Base-by-base conservation (phyloP, 2,329 filamentous ascomycete species). In the Volutella citrinella region DNA sequence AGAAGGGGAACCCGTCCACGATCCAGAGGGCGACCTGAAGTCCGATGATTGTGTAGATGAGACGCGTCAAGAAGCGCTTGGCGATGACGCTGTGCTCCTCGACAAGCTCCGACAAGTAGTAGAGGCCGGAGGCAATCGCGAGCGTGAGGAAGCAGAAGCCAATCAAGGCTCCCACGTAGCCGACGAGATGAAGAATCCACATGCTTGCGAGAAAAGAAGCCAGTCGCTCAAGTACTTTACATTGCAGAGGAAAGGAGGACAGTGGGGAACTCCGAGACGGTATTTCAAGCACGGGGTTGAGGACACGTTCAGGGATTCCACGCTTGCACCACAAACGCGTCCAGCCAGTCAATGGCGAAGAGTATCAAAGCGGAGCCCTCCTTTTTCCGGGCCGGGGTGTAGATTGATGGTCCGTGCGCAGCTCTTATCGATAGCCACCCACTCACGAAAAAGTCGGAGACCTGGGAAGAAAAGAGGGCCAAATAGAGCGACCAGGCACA, bases 81-180 rank as follows among this genome's bases (percentile, higher is more conserved):
- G 90, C 86, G 43, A 95, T 66, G 10, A 97, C 91, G 5, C 91
- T 96, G 59, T 98, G 91, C 63, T 98, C 93, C 66, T 98, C 93
- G 42, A 98, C 93, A 11, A 97, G 81, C 63, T 98, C 93, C 16
- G 91, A 96, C 34, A 98, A 83, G 63, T 98, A 98, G 69, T 98
- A 98, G 17, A 98, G 80, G 22, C 93, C 93, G n/a, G 89, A 96
- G 23, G 93, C 93, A 57, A 98, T 97, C 36, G 91, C 89, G 42
- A 98, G 74, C 14, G 93, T 97, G 49, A 98, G 72, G 66, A 98
- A 97, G 55, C 79, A 80, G 69, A 98, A 98, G 60, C 91, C 91
- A 42, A 95, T 69, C 45, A 89, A 67, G 49, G 94, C 80, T 56
- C 93, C 93, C 20, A 89, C 64, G 57, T 95, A 96, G 55, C 93